Evolutionary conservation across 306 rosid genomes (phyloP).

Genomic region (Sicyos baderoa): DNA sequence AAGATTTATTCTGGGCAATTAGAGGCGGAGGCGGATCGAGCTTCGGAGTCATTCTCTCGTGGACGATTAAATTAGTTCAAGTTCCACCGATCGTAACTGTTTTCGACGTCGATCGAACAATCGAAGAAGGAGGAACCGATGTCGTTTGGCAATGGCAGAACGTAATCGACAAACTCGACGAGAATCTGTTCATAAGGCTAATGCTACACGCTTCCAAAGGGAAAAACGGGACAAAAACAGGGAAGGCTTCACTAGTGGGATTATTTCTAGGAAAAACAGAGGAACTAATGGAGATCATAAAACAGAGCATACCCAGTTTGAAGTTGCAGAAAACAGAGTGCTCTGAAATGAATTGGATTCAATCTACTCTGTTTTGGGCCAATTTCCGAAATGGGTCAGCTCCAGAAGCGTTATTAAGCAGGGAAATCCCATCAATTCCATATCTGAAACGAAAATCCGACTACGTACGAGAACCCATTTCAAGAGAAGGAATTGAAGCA

Average conservation of each 20-base stretch:
- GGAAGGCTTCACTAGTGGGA: slow-evolving; percentile 9
- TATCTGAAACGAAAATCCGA: slow-evolving; percentile 25
- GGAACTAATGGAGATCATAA: slow-evolving; percentile 15
- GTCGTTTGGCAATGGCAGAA: slow-evolving; percentile 20
- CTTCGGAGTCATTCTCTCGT: slow-evolving; percentile 32
- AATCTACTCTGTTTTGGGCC: slow-evolving; percentile 22
- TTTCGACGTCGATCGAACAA: slow-evolving; percentile 7
- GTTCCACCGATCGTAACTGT: slow-evolving; percentile 25
- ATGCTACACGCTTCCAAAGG: not conserved
- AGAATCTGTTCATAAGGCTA: slow-evolving; percentile 20
- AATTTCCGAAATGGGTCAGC: slow-evolving; percentile 1
- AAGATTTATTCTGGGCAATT: slow-evolving; percentile 41
- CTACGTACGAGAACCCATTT: slow-evolving; percentile 26
- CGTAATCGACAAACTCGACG: slow-evolving; percentile 19
- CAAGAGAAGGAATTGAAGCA: slow-evolving; percentile 22
- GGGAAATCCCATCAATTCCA: not conserved
- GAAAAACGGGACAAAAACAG: slow-evolving; percentile 1
- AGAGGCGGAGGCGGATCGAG: slow-evolving; percentile 32
- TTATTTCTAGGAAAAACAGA: slow-evolving; percentile 17
- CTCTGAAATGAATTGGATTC: slow-evolving; percentile 29
- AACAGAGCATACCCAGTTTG: slow-evolving; percentile 24
- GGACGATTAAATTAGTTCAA: slow-evolving; percentile 25
- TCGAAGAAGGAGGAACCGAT: slow-evolving; percentile 18
- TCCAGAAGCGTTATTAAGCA: slow-evolving; percentile 19
- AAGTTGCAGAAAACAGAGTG: slow-evolving; percentile 21